Percentiles rank a stretch among this genome's conserved stretches.
phyloP scores from a whole-genome alignment of 345 rosid genomes.

The Syzygium aqueum region DNA sequence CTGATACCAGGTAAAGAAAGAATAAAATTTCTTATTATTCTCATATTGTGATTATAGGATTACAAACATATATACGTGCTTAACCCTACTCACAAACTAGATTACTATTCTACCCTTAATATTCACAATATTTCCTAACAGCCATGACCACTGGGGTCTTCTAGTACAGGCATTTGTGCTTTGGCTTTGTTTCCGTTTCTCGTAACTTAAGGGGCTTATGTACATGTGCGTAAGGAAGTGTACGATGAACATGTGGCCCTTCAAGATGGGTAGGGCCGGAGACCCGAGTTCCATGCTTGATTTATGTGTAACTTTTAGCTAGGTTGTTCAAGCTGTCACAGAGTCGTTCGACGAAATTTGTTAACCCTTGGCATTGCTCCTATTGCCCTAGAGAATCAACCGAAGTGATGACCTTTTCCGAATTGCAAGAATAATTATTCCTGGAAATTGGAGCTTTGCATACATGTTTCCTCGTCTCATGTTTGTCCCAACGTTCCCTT shows the following conservation, averaged over 20 bases:
- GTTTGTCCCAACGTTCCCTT: conserved; percentile 17
- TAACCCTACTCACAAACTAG: too few relatives aligned
- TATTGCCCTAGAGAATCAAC: neutral
- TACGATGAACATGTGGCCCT: neutral
- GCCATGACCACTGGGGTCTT: neutral
- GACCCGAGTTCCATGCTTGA: neutral
- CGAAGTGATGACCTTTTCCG: neutral
- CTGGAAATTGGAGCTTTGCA: neutral
- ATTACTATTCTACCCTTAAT: too few relatives aligned
- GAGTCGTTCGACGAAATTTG: neutral
- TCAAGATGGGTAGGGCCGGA: neutral
- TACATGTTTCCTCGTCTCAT: neutral
- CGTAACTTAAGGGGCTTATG: neutral
- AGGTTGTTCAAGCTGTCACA: neutral
- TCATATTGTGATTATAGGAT: too few relatives aligned
- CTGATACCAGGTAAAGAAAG: too few relatives aligned
- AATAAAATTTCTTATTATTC: too few relatives aligned
- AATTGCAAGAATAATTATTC: neutral
- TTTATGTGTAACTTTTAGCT: neutral
- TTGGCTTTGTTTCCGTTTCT: neutral
- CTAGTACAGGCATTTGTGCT: neutral
- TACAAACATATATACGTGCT: too few relatives aligned
- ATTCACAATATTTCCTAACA: too few relatives aligned
- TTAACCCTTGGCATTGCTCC: neutral
- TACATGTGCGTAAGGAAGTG: neutral